Conservation (phyloP, 2,329 filamentous ascomycete genomes). For the Neopestalotiopsis rosae region DNA sequence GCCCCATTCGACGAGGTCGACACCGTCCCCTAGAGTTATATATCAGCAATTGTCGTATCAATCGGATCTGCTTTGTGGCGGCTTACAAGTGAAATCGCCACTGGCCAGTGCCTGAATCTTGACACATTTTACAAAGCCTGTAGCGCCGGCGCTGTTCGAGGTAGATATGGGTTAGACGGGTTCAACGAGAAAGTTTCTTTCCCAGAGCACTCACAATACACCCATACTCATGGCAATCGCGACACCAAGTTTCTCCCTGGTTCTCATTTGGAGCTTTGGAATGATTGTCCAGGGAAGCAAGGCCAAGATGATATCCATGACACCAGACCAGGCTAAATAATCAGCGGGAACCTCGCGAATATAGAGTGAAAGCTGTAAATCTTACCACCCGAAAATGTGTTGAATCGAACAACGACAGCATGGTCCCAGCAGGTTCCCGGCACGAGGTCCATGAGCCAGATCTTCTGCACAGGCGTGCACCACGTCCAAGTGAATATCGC, state of each 20-base stretch:
- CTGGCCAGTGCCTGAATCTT: conserved; percentile 25
- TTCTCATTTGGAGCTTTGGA: conserved; percentile 34
- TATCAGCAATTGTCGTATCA: neutral
- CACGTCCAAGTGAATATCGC: conserved; percentile 28
- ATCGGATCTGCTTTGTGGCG: conserved; percentile 17
- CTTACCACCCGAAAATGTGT: neutral
- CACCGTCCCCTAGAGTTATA: conserved; percentile 20
- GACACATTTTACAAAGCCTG: conserved; percentile 29
- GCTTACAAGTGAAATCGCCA: conserved; percentile 29
- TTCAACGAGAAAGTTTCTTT: conserved; percentile 10
- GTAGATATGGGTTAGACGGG: neutral
- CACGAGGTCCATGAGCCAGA: conserved; percentile 15
- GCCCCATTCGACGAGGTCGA: conserved; percentile 34
- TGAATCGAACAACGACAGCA: conserved; percentile 12
- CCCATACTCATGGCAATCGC: conserved; percentile 37
- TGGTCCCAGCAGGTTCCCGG: conserved; percentile 23
- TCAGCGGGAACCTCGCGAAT: conserved; percentile 15
- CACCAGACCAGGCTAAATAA: conserved; percentile 19
- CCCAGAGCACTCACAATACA: conserved; percentile 28
- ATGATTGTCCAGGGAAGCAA: conserved; percentile 37
- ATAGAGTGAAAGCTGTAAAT: neutral
- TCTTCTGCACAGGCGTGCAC: conserved; percentile 24
- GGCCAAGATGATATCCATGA: conserved; percentile 33
- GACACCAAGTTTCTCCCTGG: conserved; percentile 35
- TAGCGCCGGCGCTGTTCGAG: conserved; percentile 27